Conservation (phyloP, 768 basidiomycete species). For the Leucocoprinus birnbaumii region DNA sequence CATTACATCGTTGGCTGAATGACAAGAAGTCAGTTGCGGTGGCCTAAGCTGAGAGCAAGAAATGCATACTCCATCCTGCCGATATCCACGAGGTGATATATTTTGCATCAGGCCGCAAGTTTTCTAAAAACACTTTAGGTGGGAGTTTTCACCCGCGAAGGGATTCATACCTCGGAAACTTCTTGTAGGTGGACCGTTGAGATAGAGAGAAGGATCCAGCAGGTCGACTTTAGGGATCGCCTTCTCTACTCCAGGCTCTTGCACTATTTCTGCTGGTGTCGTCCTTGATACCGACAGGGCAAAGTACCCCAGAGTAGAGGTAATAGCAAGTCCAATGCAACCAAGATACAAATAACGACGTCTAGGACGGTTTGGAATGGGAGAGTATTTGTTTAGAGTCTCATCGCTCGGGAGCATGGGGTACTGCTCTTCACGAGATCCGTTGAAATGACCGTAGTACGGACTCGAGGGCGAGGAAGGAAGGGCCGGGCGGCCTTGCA, state of each 20-base stretch:
- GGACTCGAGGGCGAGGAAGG: background rate
- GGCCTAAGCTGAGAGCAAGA: conserved; percentile 1
- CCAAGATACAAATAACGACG: conserved; percentile 9
- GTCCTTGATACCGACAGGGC: background rate
- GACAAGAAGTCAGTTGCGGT: conserved; percentile 11
- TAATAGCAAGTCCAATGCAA: background rate
- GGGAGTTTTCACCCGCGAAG: background rate
- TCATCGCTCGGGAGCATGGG: conserved; percentile 9
- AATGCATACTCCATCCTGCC: conserved; percentile 70
- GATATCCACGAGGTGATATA: conserved; percentile 76
- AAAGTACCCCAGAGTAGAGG: conserved; percentile 6
- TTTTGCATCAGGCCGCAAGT: conserved; percentile 53
- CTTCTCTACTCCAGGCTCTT: background rate
- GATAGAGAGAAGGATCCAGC: conserved; percentile 18
- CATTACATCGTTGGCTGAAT: conserved; percentile 73
- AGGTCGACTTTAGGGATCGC: conserved; percentile 1
- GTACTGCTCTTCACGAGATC: background rate
- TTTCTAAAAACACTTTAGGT: conserved; percentile 38
- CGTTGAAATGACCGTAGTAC: background rate
- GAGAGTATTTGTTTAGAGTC: background rate
- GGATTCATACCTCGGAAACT: conserved; percentile 49
- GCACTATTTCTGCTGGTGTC: background rate
- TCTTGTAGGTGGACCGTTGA: conserved; percentile 51
- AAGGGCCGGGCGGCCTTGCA: background rate
- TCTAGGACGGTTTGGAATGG: background rate